A percentile compares a stretch with the other conserved stretches of the same genome.
Conservation (phyloP, 164 flowering plant genomes). For the Tetrastigma voinierianum region DNA sequence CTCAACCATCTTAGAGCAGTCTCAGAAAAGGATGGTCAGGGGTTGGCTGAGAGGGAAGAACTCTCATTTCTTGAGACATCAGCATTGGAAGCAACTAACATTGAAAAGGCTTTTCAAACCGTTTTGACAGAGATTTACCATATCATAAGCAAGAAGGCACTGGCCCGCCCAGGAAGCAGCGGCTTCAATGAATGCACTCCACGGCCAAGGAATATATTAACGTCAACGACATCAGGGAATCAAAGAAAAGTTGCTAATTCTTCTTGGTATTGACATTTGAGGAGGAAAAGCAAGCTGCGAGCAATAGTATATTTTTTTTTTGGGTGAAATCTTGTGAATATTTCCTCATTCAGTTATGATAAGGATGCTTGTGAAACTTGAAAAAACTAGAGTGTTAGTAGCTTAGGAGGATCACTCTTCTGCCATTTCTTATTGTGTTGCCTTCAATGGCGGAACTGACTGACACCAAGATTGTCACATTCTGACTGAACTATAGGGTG, state of each 20-base stretch:
- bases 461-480: background rate
- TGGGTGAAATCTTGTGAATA: constrained; percentile 39
- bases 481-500: background rate
- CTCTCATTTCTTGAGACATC: constrained; percentile 71
- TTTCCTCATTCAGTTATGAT: constrained; percentile 24
- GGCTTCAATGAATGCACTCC: constrained; percentile 28
- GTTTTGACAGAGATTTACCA: constrained; percentile 62
- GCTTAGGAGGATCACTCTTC: constrained; percentile 1
- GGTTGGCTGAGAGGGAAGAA: constrained; percentile 59
- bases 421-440: background rate
- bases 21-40: constrained; percentile 47
- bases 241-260: constrained; percentile 48
- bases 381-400: constrained; percentile 11
- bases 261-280: constrained; percentile 15
- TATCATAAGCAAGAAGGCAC: constrained; percentile 61
- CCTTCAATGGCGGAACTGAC: constrained; percentile 6
- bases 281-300: constrained; percentile 9
- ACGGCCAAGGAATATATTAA: constrained; percentile 64
- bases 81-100: constrained; percentile 53
- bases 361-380: constrained; percentile 17
- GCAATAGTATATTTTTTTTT: constrained; percentile 2
- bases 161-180: constrained; percentile 69
- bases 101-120: constrained; percentile 63
- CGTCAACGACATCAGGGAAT: constrained; percentile 40
- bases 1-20: constrained; percentile 58